A percentile compares a stretch with the other conserved stretches of the same genome.
Evolutionary conservation across 2,329 filamentous ascomycete genomes (phyloP).

Genomic region (Calonectria pseudoreteaudii): DNA sequence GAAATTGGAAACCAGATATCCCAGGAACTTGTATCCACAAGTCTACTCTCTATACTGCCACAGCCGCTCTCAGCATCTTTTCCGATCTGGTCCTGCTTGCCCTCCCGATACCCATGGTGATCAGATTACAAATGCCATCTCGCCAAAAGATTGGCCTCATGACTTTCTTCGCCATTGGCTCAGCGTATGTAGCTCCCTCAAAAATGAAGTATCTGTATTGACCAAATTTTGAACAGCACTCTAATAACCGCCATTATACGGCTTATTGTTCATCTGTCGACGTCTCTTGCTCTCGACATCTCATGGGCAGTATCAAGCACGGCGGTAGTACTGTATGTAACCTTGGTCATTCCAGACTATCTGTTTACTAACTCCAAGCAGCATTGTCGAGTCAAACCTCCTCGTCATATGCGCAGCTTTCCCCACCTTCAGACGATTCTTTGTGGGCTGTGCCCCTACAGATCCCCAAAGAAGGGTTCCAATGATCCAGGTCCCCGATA

Average conservation of each 20-base stretch:
- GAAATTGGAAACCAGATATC: slow-evolving; percentile 40
- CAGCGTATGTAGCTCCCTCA: background rate
- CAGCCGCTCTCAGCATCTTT: slow-evolving; percentile 57
- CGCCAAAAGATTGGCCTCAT: slow-evolving; percentile 57
- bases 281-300: background rate
- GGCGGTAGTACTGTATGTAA: background rate
- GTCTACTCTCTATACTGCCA: slow-evolving; percentile 58
- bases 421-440: slow-evolving; percentile 27
- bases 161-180: slow-evolving; percentile 56
- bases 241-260: slow-evolving; percentile 31
- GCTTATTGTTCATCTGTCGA: slow-evolving; percentile 20
- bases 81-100: slow-evolving; percentile 59
- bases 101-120: slow-evolving; percentile 57
- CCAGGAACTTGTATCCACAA: slow-evolving; percentile 55
- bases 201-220: no score
- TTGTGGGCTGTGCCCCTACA: slow-evolving; percentile 21
- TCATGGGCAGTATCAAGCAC: slow-evolving; percentile 25
- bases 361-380: background rate
- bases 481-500: background rate
- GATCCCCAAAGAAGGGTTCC: background rate
- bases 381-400: slow-evolving; percentile 31
- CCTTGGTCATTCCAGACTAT: no score
- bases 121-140: slow-evolving; percentile 55
- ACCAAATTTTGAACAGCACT: slow-evolving; percentile 15
- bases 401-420: slow-evolving; percentile 28